Percentiles rank a stretch among this genome's conserved stretches.
These are phyloP conservation scores for Baeospora myosura DNA, from an alignment of 1,284 basidiomycete genomes.

Conservation along the genomic window DNA sequence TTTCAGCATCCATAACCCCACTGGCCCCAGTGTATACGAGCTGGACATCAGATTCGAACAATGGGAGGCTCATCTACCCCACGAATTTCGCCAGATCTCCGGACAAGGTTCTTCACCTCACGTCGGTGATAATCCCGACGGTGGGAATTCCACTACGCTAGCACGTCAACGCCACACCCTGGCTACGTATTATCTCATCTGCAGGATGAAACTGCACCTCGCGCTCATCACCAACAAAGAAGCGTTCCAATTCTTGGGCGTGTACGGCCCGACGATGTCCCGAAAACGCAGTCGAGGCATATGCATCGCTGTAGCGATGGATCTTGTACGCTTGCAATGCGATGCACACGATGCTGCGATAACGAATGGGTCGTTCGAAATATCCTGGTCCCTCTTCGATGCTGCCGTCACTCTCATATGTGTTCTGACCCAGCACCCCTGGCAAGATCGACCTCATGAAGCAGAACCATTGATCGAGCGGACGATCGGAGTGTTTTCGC, in stretches of 20 bases:
- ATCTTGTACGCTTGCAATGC: constrained; percentile 32
- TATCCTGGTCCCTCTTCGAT: constrained; percentile 33
- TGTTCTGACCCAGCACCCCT: constrained; percentile 14
- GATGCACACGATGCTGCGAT: constrained; percentile 17
- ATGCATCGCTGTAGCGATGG: constrained; percentile 24
- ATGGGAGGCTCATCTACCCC: constrained; percentile 35
- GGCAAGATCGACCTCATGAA: neutral
- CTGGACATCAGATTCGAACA: constrained; percentile 34
- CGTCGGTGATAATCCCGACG: constrained; percentile 7
- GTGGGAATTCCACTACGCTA: constrained; percentile 17
- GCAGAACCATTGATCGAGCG: neutral
- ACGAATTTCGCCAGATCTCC: constrained; percentile 25
- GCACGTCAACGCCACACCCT: constrained; percentile 30
- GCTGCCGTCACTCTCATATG: constrained; percentile 32
- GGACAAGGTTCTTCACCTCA: too few species aligned
- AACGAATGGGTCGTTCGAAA: constrained; percentile 21
- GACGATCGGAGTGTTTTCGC: neutral
- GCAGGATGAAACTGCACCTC: constrained; percentile 30
- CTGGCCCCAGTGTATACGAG: constrained; percentile 29
- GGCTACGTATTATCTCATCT: constrained; percentile 33
- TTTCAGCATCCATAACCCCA: constrained; percentile 28
- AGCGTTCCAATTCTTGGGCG: constrained; percentile 3
- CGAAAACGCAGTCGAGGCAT: constrained; percentile 20
- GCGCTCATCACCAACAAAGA: constrained; percentile 26
- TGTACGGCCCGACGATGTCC: neutral